These are phyloP conservation scores for Hypoxylon perforatum DNA, from an alignment of 495 filamentous ascomycete species.

Conservation along the genomic window DNA sequence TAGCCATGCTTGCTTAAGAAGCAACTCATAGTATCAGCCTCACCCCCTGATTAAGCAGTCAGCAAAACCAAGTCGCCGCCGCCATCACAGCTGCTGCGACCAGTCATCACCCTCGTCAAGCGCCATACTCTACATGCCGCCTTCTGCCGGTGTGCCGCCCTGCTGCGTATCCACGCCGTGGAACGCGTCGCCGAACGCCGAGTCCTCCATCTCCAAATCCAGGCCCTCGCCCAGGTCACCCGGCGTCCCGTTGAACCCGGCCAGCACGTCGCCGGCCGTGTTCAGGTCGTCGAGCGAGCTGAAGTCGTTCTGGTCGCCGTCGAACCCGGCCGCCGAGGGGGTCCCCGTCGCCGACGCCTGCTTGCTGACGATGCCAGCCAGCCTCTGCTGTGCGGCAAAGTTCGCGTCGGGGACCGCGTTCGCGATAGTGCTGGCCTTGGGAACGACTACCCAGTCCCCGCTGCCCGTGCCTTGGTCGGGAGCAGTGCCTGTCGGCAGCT, in stretches of 20 bases:
- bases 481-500: slow-evolving; percentile 39
- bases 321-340: slow-evolving; percentile 50
- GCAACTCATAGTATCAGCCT: too few species aligned
- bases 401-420: slow-evolving; percentile 43
- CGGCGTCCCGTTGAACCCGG: slow-evolving; percentile 52
- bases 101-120: neutral
- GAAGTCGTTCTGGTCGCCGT: slow-evolving; percentile 61
- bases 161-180: slow-evolving; percentile 57
- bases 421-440: slow-evolving; percentile 54
- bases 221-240: slow-evolving; percentile 56
- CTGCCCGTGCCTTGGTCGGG: slow-evolving; percentile 56
- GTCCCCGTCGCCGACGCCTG: slow-evolving; percentile 53
- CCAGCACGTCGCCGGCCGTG: slow-evolving; percentile 60
- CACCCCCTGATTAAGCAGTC: neutral
- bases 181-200: slow-evolving; percentile 67
- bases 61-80: too few species aligned
- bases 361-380: slow-evolving; percentile 45
- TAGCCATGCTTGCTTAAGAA: neutral
- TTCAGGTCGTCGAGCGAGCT: slow-evolving; percentile 64
- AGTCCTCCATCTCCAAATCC: slow-evolving; percentile 64
- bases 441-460: slow-evolving; percentile 67
- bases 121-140: slow-evolving; percentile 33
- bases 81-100: neutral
- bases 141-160: slow-evolving; percentile 41
- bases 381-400: slow-evolving; percentile 24